Base-by-base conservation (phyloP, 164 flowering plant species). In the Stephania cephalantha region DNA sequence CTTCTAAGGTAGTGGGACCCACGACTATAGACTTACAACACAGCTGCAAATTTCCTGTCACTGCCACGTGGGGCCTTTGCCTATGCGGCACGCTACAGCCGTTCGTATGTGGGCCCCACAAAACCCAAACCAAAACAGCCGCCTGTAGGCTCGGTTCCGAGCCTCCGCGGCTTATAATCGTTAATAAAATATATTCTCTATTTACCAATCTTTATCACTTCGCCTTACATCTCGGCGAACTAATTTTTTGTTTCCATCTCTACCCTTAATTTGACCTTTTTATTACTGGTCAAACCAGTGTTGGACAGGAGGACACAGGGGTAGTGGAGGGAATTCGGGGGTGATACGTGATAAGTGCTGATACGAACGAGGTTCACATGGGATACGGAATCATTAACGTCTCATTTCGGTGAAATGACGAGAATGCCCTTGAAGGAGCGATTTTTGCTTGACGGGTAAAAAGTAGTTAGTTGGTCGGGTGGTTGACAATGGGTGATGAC, bases 11-110 rank as follows among this genome's bases (percentile, higher is more conserved):
- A 7, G 44, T 58, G 82, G 82, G 71, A 15, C 78, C 79, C 66
- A 12, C 25, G 1, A 29, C 2, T 30, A 5, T 9, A 5, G 67
- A 52, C 44, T 31, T 68, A 65, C 12, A 46, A 20, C 52, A 85
- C 88, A 84, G 87, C 81, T 80, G 69, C 75, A 74, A 65, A 67
- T 69, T 75, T 42, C 20, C 44, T 42, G 76, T 18, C 48, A 35
- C 2, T n/a, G 87, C 79, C 89, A 87, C 89, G 90, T 88, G 86
- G 71, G n/a, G 0, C 46, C 20, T 30, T 29, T 10, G 20, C 76
- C 85, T 81, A 86, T 82, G 90, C 92, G 90, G 90, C 96, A 83
- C 84, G 86, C 81, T 88, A 84, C 89, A 85, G 81, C 92, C 91
- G 88, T 84, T 85, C 83, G 69, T 13, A 78, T 81, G 89, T 73